A percentile compares a stretch with the other conserved stretches of the same genome.
Conservation (phyloP, 2,329 filamentous ascomycete species). For the Cordyceps cateniannulata region DNA sequence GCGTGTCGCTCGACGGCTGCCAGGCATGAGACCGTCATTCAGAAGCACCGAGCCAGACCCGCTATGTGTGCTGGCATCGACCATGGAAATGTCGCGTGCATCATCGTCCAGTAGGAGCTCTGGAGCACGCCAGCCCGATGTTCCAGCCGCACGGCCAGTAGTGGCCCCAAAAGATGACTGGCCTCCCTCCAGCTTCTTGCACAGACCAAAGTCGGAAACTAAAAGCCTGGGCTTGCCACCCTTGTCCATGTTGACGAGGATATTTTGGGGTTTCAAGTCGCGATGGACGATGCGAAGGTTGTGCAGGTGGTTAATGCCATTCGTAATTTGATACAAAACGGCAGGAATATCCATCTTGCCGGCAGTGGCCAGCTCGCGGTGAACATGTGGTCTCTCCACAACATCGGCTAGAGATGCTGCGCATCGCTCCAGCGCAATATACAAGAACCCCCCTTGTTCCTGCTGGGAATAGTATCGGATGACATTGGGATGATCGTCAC, state of each 20-base stretch:
- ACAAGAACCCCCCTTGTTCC: conserved; percentile 81
- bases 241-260: conserved; percentile 72
- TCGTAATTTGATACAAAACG: conserved; percentile 82
- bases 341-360: conserved; percentile 71
- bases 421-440: conserved; percentile 92
- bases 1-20: conserved; percentile 74
- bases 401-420: conserved; percentile 91
- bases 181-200: conserved; percentile 91
- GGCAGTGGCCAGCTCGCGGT: conserved; percentile 62
- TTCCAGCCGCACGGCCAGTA: conserved; percentile 87
- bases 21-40: conserved; percentile 50
- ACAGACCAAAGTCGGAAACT: conserved; percentile 95
- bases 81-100: conserved; percentile 41
- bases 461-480: conserved; percentile 95
- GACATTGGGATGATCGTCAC: conserved; percentile 90
- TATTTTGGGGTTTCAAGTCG: conserved; percentile 96
- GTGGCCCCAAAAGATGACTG: conserved; percentile 94
- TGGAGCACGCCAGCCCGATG: conserved; percentile 92
- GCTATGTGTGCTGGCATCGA: conserved; percentile 52
- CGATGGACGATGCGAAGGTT: conserved; percentile 91
- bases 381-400: conserved; percentile 65
- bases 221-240: conserved; percentile 72
- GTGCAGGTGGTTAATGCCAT: conserved; percentile 83
- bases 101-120: conserved; percentile 83
- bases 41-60: conserved; percentile 54